Base-by-base conservation (phyloP, 2,329 filamentous ascomycete species). In the Claviceps citrina region DNA sequence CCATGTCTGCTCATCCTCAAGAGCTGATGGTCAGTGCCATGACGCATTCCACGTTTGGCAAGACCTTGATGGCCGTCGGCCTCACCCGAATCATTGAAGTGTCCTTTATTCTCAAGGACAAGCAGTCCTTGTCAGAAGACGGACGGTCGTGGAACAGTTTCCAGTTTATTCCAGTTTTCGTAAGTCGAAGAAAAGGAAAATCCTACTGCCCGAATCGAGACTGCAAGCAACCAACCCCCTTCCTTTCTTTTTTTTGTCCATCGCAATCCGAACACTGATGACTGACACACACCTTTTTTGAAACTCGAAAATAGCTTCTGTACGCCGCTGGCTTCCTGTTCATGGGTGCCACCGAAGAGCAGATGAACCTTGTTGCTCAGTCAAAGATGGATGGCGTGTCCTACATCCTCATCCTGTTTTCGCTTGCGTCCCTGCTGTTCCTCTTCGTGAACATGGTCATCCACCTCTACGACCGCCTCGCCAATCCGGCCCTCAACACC, bases 261-360 rank as follows among this genome's bases (percentile, higher is more conserved):
- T 33, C 2, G n/a, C 16, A 15, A 12, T 20, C 22, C 38, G 33
- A 26, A 39, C 24, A 28, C 12, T n/a, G n/a, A n/a, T n/a, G n/a
- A n/a, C n/a, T n/a, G n/a, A n/a, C n/a, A n/a, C n/a, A n/a, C n/a
- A n/a, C n/a, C n/a, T 7, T 20, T 27, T 27, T 5, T 5, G 22
- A 8, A 2, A 26, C 35, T 4, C 3, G 1, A 16, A 93, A 24
- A n/a, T n/a, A n/a, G 86, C 71, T 96, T 31, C 73, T 98, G 22
- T 93, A 84, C 53, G 86, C 87, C 5, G 82, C 87, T 3, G 91
- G 91, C 1, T 94, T 96, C 63, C 70, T 98, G 31, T 98, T 98
- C 65, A 93, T 96, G 86, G 83, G 85, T 25, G 89, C 91, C 13
- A 96, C 86, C 1, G 91, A 96, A 58, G 87, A 98, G 63, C 91